These are phyloP conservation scores for Ligustrum vulgare DNA, from an alignment of 257 asterid species.

Conservation along the genomic window DNA sequence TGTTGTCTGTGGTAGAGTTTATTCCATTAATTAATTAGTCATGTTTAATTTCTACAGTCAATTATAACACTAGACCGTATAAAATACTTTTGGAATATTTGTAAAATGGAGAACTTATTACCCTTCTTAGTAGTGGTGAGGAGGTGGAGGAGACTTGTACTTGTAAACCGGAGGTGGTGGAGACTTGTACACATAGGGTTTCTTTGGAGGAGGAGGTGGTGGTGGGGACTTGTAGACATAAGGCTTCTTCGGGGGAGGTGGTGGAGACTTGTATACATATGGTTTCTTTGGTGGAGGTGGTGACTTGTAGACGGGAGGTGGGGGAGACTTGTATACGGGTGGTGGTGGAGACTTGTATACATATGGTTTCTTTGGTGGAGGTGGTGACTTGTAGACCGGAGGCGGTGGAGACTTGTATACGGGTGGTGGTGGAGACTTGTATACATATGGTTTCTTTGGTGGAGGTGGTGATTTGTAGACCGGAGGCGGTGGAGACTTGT, in stretches of 20 bases:
- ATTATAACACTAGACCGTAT: too few species aligned
- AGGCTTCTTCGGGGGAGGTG: not conserved
- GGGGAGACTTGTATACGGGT: conserved; percentile 15
- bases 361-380: not conserved
- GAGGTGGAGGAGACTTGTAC: conserved; percentile 18
- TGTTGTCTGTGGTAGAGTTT: too few species aligned
- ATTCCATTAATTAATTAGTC: not conserved
- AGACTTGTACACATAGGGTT: not conserved
- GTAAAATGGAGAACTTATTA: not conserved
- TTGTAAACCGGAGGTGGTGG: conserved; percentile 19
- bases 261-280: conserved; percentile 15
- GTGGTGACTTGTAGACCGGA: conserved; percentile 16
- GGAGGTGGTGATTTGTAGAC: conserved; percentile 12
- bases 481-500: conserved; percentile 21
- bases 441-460: not conserved
- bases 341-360: conserved; percentile 25
- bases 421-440: conserved; percentile 24
- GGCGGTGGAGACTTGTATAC: conserved; percentile 15
- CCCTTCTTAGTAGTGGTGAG: conserved; percentile 1
- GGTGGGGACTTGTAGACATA: conserved; percentile 9
- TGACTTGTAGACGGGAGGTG: too few species aligned
- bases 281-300: conserved; percentile 2
- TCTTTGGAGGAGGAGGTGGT: not conserved
- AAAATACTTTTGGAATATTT: not conserved
- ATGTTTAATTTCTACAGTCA: not conserved